These are phyloP conservation scores for Lasiosphaeria miniovina DNA, from an alignment of 495 filamentous ascomycete species.

Conservation along the genomic window DNA sequence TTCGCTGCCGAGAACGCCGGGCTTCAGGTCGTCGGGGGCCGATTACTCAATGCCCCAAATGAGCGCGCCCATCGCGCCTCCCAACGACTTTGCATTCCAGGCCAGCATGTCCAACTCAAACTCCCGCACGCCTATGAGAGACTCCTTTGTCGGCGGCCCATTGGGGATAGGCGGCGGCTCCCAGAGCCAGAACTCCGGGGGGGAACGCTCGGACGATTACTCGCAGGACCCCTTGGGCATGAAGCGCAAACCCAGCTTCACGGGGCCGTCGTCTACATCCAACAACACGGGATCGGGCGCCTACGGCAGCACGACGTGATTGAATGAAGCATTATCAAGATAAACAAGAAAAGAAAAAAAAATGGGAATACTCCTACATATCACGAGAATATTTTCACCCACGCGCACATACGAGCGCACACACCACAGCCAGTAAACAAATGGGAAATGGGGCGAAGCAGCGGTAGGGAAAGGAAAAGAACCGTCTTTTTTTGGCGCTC, in stretches of 20 bases:
- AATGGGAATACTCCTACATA: not conserved
- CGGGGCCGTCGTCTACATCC: constrained; percentile 19
- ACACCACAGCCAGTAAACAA: not conserved
- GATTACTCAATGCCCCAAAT: constrained; percentile 56
- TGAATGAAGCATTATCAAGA: not conserved
- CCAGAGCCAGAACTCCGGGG: constrained; percentile 33
- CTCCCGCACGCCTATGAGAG: constrained; percentile 44
- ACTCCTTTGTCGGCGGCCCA: constrained; percentile 42
- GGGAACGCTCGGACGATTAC: constrained; percentile 34
- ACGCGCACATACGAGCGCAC: not conserved
- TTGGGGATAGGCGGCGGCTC: constrained; percentile 23
- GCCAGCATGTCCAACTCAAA: constrained; percentile 41
- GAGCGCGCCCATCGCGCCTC: constrained; percentile 53
- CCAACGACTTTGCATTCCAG: constrained; percentile 52
- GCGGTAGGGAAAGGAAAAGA: too few relatives aligned
- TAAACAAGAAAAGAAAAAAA: not conserved
- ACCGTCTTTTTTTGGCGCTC: not conserved
- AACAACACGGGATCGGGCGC: constrained; percentile 16
- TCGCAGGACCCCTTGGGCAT: constrained; percentile 41
- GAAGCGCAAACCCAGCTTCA: constrained; percentile 52
- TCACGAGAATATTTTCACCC: not conserved
- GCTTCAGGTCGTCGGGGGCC: constrained; percentile 35
- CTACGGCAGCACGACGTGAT: constrained; percentile 30
- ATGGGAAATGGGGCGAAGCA: too few relatives aligned
- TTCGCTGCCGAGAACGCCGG: constrained; percentile 46